Conservation (phyloP, 768 basidiomycete genomes). For the Lentinula edodes region DNA sequence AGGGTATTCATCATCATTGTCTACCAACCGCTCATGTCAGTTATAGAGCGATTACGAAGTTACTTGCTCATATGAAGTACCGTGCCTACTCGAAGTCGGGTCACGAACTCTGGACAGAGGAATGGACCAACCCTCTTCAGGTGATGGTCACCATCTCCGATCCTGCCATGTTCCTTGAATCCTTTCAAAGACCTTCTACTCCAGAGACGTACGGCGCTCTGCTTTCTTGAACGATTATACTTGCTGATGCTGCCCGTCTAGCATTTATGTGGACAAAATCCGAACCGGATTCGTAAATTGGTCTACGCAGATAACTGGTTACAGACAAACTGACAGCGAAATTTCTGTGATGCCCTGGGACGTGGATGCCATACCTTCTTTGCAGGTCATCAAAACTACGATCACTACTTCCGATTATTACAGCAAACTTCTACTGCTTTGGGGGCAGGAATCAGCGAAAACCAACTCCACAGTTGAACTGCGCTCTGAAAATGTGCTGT, state of each 20-base stretch:
- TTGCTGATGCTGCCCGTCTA: constrained; percentile 8
- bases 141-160: constrained; percentile 40
- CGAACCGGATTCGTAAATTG: constrained; percentile 77
- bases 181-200: constrained; percentile 35
- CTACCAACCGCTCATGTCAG: neutral
- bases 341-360: constrained; percentile 48
- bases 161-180: constrained; percentile 43
- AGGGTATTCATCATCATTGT: neutral
- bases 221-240: neutral
- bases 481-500: constrained; percentile 41
- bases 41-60: constrained; percentile 57
- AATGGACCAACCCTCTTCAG: constrained; percentile 62
- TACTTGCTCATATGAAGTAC: constrained; percentile 67
- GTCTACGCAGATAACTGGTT: constrained; percentile 59
- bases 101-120: constrained; percentile 68
- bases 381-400: constrained; percentile 46
- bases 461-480: constrained; percentile 47
- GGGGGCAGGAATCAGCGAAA: constrained; percentile 78
- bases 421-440: constrained; percentile 52
- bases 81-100: constrained; percentile 60
- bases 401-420: constrained; percentile 54
- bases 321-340: constrained; percentile 34
- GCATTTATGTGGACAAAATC: constrained; percentile 63
- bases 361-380: constrained; percentile 36
- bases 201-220: constrained; percentile 23